Base-by-base conservation (phyloP, 495 filamentous ascomycete genomes). In the Penicillium daleae region DNA sequence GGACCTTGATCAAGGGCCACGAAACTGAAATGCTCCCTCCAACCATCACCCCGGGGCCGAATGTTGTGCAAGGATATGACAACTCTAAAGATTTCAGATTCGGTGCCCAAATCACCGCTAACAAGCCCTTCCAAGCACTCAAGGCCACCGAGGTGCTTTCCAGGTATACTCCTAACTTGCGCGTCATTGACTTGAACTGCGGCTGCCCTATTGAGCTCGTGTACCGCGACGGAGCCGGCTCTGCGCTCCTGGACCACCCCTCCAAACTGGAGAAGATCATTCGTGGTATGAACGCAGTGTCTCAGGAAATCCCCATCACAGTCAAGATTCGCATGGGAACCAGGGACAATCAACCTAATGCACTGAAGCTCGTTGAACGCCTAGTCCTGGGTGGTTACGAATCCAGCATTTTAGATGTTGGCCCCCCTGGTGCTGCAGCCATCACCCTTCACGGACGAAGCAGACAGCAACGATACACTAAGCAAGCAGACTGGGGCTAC, bases 121-220 rank as follows among this genome's bases (percentile, higher is more conserved):
- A 90, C 74, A 95, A 93, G 65, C 88, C 93, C 2, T 95, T 91
- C 87, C 81, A 90, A 24, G 95, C 91, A 5, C 77, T 95, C 63
- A 97, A 97, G 71, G 85, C 92, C 1, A 90, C 94, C 0, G 93
- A 99, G 71, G 80, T 90, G 29, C 78, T 99, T 49, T 88, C 90
- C 1, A 76, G 79, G 19, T 86, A 90, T 51, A 86, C 92, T 40
- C 93, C 95, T 4, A 81, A 91, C 67, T 81, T 98, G 10, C 89
- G 95, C 31, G 85, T 96, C 6, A 88, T 99, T 59, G 95, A 99
- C 70, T 76, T 99, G 61, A 99, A 99, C 77, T 97, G 94, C 68
- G 95, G 95, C 32, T 99, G 95, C 69, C 95, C 95, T 17, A 97
- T 99, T 69, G 94, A 99, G 64, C 83, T 97, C 57, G 87, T 99